Conservation (phyloP, 495 filamentous ascomycete genomes). For the Parachaetomium inaequale region DNA sequence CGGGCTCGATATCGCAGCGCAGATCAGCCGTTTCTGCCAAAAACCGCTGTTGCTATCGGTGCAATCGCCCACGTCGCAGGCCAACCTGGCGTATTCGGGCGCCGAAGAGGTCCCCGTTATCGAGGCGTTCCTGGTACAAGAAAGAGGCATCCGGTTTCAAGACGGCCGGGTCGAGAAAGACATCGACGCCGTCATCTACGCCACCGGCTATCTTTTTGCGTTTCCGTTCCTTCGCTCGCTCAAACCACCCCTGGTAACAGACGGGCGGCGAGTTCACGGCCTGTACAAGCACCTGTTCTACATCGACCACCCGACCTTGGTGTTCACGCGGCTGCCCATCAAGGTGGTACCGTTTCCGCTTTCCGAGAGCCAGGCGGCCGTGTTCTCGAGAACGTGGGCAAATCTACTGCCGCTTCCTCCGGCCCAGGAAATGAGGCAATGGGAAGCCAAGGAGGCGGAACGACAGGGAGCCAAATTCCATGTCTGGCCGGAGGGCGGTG, state of each 20-base stretch:
- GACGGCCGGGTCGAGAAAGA: constrained; percentile 50
- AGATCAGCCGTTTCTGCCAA: constrained; percentile 55
- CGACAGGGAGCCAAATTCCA: constrained; percentile 47
- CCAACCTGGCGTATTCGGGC: constrained; percentile 30
- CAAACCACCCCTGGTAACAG: constrained; percentile 55
- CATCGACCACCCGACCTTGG: constrained; percentile 69
- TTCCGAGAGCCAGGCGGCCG: constrained; percentile 71
- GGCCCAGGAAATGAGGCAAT: constrained; percentile 57
- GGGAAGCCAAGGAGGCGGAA: constrained; percentile 43
- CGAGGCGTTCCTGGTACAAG: constrained; percentile 37
- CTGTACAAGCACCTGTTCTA: constrained; percentile 78
- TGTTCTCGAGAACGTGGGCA: constrained; percentile 72
- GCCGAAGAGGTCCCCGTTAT: constrained; percentile 42
- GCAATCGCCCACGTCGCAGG: constrained; percentile 32
- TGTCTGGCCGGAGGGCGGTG: constrained; percentile 59
- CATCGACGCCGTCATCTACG: constrained; percentile 67
- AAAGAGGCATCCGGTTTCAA: constrained; percentile 36
- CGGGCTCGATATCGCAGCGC: constrained; percentile 73
- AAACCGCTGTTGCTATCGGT: constrained; percentile 45
- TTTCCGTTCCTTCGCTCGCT: constrained; percentile 64
- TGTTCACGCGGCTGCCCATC: constrained; percentile 70
- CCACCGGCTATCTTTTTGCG: constrained; percentile 71
- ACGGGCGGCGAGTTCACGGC: constrained; percentile 64
- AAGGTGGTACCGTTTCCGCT: constrained; percentile 81
- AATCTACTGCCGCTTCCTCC: constrained; percentile 62